Evolutionary conservation across 164 flowering plant species (phyloP).

Genomic region (Aristolochia fimbriata): DNA sequence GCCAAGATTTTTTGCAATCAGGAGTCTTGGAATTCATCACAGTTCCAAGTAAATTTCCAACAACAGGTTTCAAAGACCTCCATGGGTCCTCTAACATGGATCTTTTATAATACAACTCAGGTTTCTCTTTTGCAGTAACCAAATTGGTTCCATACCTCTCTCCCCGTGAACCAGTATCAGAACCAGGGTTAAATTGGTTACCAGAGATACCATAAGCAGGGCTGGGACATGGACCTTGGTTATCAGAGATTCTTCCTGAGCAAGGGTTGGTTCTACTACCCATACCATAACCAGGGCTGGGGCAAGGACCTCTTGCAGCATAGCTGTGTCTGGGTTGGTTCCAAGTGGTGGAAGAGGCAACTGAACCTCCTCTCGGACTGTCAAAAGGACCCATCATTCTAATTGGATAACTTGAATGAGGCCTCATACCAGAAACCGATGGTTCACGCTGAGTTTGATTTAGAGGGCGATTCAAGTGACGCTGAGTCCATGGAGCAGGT

Average conservation of each 20-base stretch:
- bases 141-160: conserved; percentile 24
- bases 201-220: conserved; percentile 16
- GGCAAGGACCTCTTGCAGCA: not conserved
- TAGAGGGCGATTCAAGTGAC: conserved; percentile 16
- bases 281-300: conserved; percentile 13
- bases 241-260: conserved; percentile 18
- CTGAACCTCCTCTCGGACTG: conserved; percentile 13
- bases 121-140: conserved; percentile 25
- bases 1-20: conserved; percentile 2
- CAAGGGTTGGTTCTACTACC: conserved; percentile 17
- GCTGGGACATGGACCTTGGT: not conserved
- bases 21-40: not conserved
- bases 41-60: conserved; percentile 17
- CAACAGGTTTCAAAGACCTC: conserved; percentile 46
- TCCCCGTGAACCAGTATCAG: conserved; percentile 24
- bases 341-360: conserved; percentile 11
- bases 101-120: conserved; percentile 33
- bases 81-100: conserved; percentile 89
- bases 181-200: conserved; percentile 12
- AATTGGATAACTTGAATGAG: conserved; percentile 13
- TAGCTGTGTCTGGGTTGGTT: not conserved
- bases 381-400: conserved; percentile 3
- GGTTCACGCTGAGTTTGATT: conserved; percentile 8
- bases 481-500: conserved; percentile 15
- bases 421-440: conserved; percentile 16